A percentile compares a stretch with the other conserved stretches of the same genome.
These are phyloP conservation scores for Golubevia sp. DNA, from an alignment of 1,284 basidiomycete genomes.

Conservation along the genomic window DNA sequence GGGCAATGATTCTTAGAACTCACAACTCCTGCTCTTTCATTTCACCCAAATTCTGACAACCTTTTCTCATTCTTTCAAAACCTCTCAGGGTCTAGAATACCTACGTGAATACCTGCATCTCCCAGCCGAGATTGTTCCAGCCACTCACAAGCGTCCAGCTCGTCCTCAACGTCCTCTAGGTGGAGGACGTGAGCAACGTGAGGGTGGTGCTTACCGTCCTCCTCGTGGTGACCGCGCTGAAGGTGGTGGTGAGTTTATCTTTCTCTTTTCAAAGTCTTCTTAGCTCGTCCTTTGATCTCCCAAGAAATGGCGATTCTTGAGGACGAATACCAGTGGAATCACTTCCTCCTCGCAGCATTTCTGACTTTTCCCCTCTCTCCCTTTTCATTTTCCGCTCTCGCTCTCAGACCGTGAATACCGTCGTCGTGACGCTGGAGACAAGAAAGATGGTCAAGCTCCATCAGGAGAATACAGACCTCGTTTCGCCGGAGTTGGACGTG, in stretches of 20 bases:
- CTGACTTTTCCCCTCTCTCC: too few species aligned
- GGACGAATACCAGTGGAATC: too few species aligned
- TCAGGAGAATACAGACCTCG: slow-evolving; percentile 59
- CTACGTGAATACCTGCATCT: slow-evolving; percentile 61
- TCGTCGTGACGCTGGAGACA: slow-evolving; percentile 41
- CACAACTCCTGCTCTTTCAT: too few species aligned
- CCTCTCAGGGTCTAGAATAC: slow-evolving; percentile 54
- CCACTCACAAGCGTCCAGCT: slow-evolving; percentile 60
- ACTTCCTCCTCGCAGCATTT: too few species aligned
- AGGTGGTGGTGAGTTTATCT: slow-evolving; percentile 23
- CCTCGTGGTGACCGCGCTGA: slow-evolving; percentile 50
- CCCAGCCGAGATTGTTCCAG: slow-evolving; percentile 60
- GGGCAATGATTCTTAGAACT: too few species aligned
- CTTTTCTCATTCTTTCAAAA: background rate
- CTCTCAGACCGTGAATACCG: slow-evolving; percentile 10
- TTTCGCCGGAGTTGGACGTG: slow-evolving; percentile 54
- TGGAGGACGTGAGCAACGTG: slow-evolving; percentile 33
- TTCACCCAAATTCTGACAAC: background rate
- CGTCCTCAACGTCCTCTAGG: slow-evolving; percentile 49
- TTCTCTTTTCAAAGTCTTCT: too few species aligned
- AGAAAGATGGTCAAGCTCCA: slow-evolving; percentile 53
- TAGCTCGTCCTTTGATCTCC: too few species aligned
- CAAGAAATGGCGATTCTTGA: too few species aligned
- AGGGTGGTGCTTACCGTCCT: slow-evolving; percentile 46
- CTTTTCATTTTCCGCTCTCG: too few species aligned